phyloP scores from a whole-genome alignment of 805 yeast genomes.

The Starmerella apis region DNA sequence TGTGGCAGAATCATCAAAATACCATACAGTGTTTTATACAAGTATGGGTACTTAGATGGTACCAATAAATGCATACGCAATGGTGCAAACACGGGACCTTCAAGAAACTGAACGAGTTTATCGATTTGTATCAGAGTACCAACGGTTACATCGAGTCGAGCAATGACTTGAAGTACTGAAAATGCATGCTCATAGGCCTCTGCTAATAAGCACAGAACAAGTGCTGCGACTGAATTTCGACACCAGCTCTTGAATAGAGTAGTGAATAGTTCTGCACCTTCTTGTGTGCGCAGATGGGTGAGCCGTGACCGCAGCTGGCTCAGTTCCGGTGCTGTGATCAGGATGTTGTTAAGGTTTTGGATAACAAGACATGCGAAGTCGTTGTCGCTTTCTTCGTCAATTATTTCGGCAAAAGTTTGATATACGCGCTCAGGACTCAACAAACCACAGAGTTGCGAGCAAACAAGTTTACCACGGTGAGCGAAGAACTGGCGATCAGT shows the following conservation, averaged over 20 bases:
- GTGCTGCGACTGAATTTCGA: constrained; percentile 76
- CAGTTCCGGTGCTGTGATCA: constrained; percentile 78
- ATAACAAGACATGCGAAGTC: constrained; percentile 71
- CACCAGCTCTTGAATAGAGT: constrained; percentile 84
- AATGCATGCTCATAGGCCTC: constrained; percentile 83
- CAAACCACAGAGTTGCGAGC: constrained; percentile 71
- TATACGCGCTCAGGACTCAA: constrained; percentile 76
- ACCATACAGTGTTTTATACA: constrained; percentile 84
- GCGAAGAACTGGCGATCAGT: constrained; percentile 58
- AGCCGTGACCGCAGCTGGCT: constrained; percentile 57
- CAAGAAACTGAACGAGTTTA: constrained; percentile 76
- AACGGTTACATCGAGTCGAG: constrained; percentile 70
- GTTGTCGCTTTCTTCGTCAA: constrained; percentile 38
- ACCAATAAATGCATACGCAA: constrained; percentile 79
- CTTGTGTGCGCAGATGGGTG: constrained; percentile 45
- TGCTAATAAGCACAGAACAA: constrained; percentile 73
- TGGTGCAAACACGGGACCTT: constrained; percentile 84
- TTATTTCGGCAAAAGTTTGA: constrained; percentile 64
- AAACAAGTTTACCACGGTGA: constrained; percentile 67
- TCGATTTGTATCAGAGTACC: constrained; percentile 78
- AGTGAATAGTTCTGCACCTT: constrained; percentile 61
- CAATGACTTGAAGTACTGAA: constrained; percentile 66
- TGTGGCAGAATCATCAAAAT: constrained; percentile 90
- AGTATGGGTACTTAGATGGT: constrained; percentile 68
- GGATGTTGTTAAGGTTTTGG: constrained; percentile 75